Evolutionary conservation across 225 moss, liverwort and hornwort genomes (phyloP).

Genomic region (Physcomitrellopsis africana): DNA sequence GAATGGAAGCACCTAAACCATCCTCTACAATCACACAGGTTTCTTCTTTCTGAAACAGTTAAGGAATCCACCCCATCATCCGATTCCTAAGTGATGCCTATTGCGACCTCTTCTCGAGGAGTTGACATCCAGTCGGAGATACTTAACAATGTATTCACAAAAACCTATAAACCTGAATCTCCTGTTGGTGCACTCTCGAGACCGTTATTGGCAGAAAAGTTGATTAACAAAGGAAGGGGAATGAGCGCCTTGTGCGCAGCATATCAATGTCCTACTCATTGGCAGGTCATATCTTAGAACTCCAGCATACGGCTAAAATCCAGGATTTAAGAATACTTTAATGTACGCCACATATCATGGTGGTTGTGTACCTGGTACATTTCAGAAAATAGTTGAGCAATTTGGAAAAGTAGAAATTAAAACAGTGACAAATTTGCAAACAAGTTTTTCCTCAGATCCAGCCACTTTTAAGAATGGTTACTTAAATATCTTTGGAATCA

Average conservation of each 20-base stretch:
- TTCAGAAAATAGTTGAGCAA: constrained; percentile 11
- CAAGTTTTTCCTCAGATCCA: neutral
- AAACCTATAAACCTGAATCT: constrained; percentile 1
- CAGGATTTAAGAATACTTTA: neutral
- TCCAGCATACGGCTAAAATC: too few relatives aligned
- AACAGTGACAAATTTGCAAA: neutral
- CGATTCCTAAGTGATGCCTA: neutral
- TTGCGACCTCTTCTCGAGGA: constrained; percentile 12
- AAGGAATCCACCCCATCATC: neutral
- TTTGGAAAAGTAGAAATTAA: neutral
- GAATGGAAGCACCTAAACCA: constrained; percentile 14
- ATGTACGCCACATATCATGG: constrained; percentile 21
- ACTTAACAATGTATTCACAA: constrained; percentile 33
- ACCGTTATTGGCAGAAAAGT: neutral
- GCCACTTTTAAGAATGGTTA: neutral
- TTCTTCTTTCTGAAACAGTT: neutral
- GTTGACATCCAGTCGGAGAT: constrained; percentile 3
- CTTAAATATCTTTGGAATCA: neutral
- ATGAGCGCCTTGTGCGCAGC: neutral
- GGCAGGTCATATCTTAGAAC: too few relatives aligned
- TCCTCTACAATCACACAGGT: constrained; percentile 8
- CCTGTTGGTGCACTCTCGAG: constrained; percentile 16
- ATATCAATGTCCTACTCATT: constrained; percentile 11
- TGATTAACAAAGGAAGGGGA: neutral
- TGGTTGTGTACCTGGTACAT: constrained; percentile 28